Base-by-base conservation (phyloP, 148 eudicot genomes). In the Simmondsia chinensis region DNA sequence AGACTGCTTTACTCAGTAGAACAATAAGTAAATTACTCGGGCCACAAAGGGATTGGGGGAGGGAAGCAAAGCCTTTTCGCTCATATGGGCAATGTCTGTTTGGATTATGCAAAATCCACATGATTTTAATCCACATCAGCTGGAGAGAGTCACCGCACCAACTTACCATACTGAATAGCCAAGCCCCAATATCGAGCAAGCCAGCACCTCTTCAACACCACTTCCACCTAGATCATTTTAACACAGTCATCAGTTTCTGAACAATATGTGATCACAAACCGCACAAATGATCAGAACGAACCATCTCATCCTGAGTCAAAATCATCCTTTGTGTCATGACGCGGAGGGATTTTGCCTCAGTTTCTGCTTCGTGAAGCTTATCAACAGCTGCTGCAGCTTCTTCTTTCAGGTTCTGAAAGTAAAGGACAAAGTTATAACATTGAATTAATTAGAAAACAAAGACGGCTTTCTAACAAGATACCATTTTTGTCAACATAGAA, bases 111-210 rank as follows among this genome's bases (percentile, higher is more conserved):
- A n/a, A n/a, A n/a, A n/a, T n/a, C n/a, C n/a, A n/a, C n/a, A n/a
- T n/a, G n/a, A n/a, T n/a, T n/a, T n/a, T n/a, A n/a, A n/a, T n/a
- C n/a, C n/a, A n/a, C n/a, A n/a, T n/a, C n/a, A n/a, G n/a, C n/a
- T n/a, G n/a, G n/a, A n/a, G n/a, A n/a, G n/a, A n/a, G n/a, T n/a
- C n/a, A n/a, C n/a, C n/a, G n/a, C n/a, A n/a, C n/a, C n/a, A n/a
- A n/a, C n/a, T 36, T 77, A 93, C 99, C 99, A 46, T 86, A 59
- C 30, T 68, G 83, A 27, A 83, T 72, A 65, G 99, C 99, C 59
- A 93, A 72, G 25, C 84, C 79, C 99, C 99, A 93, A 33, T 86
- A 93, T 44, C 96, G 96, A 71, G 99, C 82, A 74, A 93, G 99
- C 99, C 99, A 93, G 48, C 99, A 93, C 65, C 99, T 93, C 73